Evolutionary conservation across 305 asterid species (phyloP).

Genomic region (Caryopteris hybrid): DNA sequence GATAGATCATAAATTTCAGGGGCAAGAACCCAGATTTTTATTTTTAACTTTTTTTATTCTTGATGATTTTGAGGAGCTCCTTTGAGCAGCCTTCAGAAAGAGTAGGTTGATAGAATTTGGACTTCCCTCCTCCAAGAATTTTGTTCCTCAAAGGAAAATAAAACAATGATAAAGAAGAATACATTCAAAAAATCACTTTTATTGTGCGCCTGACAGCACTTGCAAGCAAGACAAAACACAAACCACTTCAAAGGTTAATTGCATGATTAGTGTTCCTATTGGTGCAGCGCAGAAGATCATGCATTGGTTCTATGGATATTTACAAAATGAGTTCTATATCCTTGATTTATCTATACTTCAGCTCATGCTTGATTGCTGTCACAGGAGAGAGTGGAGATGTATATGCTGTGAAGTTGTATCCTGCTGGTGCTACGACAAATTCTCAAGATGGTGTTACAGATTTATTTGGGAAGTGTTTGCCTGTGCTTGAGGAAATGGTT

Average conservation of each 20-base stretch:
- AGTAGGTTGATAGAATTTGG: background rate
- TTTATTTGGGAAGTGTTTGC: constrained; percentile 82
- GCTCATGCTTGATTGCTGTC: constrained; percentile 18
- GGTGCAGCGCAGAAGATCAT: background rate
- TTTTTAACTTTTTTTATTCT: background rate
- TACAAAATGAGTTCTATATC: background rate
- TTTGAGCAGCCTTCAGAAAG: background rate
- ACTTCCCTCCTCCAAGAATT: background rate
- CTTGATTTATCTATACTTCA: background rate
- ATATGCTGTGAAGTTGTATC: constrained; percentile 70
- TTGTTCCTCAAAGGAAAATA: background rate
- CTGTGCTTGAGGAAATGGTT: constrained; percentile 92
- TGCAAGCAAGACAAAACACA: background rate
- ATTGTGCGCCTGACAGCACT: background rate
- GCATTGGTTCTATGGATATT: background rate
- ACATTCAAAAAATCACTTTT: background rate
- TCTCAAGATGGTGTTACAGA: constrained; percentile 97
- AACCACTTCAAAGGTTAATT: background rate
- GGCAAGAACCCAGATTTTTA: background rate
- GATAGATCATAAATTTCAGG: background rate
- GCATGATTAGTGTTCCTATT: background rate
- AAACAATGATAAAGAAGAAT: background rate
- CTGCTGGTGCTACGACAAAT: constrained; percentile 98
- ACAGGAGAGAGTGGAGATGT: too few relatives aligned
- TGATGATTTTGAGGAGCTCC: background rate